phyloP scores from a whole-genome alignment of 306 rosid species.

The Corylus heterophylla region DNA sequence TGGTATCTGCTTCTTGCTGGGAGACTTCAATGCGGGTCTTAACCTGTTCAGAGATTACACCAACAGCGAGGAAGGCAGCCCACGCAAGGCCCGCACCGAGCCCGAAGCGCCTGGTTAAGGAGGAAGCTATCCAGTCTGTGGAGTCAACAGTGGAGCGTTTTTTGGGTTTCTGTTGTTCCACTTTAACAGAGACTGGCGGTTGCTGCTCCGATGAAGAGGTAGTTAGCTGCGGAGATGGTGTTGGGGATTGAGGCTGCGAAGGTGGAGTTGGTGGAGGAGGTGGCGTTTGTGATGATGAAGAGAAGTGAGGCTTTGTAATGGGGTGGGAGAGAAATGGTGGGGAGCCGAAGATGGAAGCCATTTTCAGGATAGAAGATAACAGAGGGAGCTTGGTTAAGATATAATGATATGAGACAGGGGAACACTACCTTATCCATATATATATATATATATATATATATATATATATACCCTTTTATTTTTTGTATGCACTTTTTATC shows the following conservation, averaged over 20 bases:
- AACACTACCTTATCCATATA: constrained; percentile 45
- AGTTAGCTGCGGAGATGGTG: constrained; percentile 40
- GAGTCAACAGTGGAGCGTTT: constrained; percentile 53
- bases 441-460: no score
- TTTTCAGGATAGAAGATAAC: constrained; percentile 23
- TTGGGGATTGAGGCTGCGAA: constrained; percentile 45
- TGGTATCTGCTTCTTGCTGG: constrained; percentile 77
- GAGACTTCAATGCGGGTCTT: constrained; percentile 94
- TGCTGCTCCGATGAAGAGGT: constrained; percentile 46
- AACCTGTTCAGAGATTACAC: constrained; percentile 88
- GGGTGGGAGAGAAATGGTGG: constrained; percentile 68
- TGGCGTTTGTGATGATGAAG: constrained; percentile 62
- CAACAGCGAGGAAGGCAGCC: constrained; percentile 81
- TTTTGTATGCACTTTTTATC: no score
- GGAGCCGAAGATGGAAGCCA: constrained; percentile 81
- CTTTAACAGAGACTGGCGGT: constrained; percentile 34
- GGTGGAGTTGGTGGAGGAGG: constrained; percentile 49
- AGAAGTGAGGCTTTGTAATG: constrained; percentile 54
- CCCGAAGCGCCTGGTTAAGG: constrained; percentile 81
- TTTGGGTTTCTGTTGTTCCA: constrained; percentile 45
- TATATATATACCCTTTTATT: no score
- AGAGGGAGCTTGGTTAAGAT: constrained; percentile 27
- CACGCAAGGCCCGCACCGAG: constrained; percentile 97
- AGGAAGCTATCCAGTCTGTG: constrained; percentile 89
- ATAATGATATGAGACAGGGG: not conserved